Percentiles rank a stretch among this genome's conserved stretches.
phyloP scores from a whole-genome alignment of 257 asterid species.

The Scutellaria baicalensis region DNA sequence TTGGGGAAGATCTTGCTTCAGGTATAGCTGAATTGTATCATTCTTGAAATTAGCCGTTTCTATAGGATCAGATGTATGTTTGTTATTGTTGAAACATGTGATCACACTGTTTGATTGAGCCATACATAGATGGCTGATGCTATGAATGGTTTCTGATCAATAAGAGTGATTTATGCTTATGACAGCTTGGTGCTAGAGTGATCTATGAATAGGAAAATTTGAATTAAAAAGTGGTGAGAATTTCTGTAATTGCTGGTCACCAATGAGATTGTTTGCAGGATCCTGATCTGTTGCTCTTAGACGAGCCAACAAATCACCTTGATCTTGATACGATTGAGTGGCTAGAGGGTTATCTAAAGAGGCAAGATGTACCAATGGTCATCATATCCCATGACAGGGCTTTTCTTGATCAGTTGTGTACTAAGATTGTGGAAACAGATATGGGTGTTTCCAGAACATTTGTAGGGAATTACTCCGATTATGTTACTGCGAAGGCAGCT shows the following conservation, averaged over 20 bases:
- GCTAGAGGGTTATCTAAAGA: conserved; percentile 90
- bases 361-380: conserved; percentile 98
- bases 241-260: not conserved
- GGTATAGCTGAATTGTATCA: conserved; percentile 42
- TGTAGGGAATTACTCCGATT: conserved; percentile 80
- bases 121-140: too few species aligned
- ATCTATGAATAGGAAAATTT: too few species aligned
- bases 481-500: conserved; percentile 58
- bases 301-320: conserved; percentile 97
- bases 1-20: conserved; percentile 92
- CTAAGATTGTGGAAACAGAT: conserved; percentile 95
- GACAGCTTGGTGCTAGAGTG: too few species aligned
- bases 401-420: conserved; percentile 90
- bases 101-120: too few species aligned
- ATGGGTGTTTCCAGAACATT: conserved; percentile 92
- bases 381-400: conserved; percentile 98
- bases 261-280: conserved; percentile 45
- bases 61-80: not conserved
- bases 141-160: too few species aligned
- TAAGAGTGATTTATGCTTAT: too few species aligned
- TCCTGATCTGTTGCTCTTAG: conserved; percentile 82
- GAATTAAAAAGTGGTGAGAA: too few species aligned
- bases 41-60: too few species aligned
- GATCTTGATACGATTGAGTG: conserved; percentile 98
- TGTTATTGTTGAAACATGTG: not conserved